Evolutionary conservation across 345 rosid genomes (phyloP), one percentile per base, ranked within the genome.

Genomic region (Reutealis trisperma): DNA sequence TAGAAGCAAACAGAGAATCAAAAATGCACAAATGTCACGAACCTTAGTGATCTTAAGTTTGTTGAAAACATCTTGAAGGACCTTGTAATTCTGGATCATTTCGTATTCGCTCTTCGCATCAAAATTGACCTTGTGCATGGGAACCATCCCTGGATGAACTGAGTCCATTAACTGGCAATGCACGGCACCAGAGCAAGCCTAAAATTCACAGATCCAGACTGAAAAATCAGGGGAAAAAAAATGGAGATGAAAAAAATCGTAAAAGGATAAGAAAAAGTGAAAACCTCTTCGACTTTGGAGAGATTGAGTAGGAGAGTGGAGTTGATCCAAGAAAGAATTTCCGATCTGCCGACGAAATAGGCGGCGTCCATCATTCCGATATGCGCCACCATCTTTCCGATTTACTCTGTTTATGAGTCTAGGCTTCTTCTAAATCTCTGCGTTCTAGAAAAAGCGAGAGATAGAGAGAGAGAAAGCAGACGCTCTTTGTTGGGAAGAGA

Each of bases 91-190:
- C 81, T 96, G 98, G 22, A 96, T 96, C 99, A 90, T 96, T 86
- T 96, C 98, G 83, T 92, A 96, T 85, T 96, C 99, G 69, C 79
- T 94, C 85, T 94, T 96, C 5, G 98, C 97, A 54, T 96, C 98
- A 66, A 89, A 96, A 63, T 94, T 96, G 83, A 96, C 99, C 86
- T 96, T 96, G 84, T 94, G 99, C 96, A 94, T 94, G 80, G 98
- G 96, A 62, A 94, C 99, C 75, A 84, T 85, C 72, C 97, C 97
- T 3, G 96, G 98, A 79, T 92, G 99, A 14, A 83, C 89, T 41
- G 92, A 86, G 79, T 92, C 98, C 99, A 96, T 89, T 1, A 96
- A 87, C 90, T 96, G 94, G 63, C 98, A 96, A 18, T 94, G 98
- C 62, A 96, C 94, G 5, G 99, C 97, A 0, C 98, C 98, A 5